Base-by-base conservation (phyloP, 176 grass and related monocot species). In the Chrysopogon serrulatus region DNA sequence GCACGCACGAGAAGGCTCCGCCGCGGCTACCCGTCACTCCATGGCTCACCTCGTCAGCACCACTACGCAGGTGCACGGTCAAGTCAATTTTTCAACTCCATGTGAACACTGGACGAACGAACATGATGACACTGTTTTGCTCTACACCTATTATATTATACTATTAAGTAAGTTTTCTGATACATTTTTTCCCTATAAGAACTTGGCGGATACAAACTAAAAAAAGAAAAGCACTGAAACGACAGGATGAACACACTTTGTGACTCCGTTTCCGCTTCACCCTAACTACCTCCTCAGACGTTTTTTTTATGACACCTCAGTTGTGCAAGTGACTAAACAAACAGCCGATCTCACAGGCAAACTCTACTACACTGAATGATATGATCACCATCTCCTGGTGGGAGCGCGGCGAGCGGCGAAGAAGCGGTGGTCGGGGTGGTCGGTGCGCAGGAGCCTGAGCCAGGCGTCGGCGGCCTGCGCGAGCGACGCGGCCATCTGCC, bases 341-440 rank as follows among this genome's bases (percentile, higher is more conserved):
- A n/a, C 27, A 48, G 26, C 5, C 30, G 41, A 8, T 26, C 54
- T 59, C 10, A 61, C 57, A 12, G 2, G 0, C 62, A 24, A 1
- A 15, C 17, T 37, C 35, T 23, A 23, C 54, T 7, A 12, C 17
- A 37, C 2, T 2, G 11, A 17, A 10, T n/a, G n/a, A n/a, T n/a
- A n/a, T 0, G 12, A 70, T 74, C 72, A 76, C 63, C 12, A 74
- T 11, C 78, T 75, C 27, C 84, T 57, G 34, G 23, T 23, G 0
- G 70, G 49, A 19, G 28, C 74, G 8, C 74, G 44, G 10, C 86
- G 88, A 18, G 84, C 60, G 34, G 86, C 23, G 66, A 97, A 96
- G 34, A 92, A 92, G 8, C 78, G 80, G 79, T 92, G 90, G 64
- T 95, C 93, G 4, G 88, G 80, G 59, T 92, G 90, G 56, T 87